Evolutionary conservation across 768 basidiomycete species (phyloP).

Genomic region (Boletus reticulatus): DNA sequence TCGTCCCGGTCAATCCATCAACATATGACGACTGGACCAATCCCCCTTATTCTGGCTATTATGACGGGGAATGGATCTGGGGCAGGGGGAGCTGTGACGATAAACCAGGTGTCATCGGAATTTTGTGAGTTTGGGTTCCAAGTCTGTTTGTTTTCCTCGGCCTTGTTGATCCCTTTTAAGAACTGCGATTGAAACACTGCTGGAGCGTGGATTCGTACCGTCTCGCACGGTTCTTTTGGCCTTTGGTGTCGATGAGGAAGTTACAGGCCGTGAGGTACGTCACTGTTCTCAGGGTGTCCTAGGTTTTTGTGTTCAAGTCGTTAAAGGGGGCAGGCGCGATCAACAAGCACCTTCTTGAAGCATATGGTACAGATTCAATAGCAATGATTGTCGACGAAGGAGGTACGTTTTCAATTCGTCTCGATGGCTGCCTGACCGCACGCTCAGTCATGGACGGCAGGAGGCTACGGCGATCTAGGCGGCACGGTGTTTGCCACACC

Average conservation of each 20-base stretch:
- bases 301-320: neutral
- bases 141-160: neutral
- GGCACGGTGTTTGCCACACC: slow-evolving; percentile 34
- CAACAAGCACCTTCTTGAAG: slow-evolving; percentile 37
- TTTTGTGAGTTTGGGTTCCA: slow-evolving; percentile 26
- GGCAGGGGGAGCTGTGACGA: slow-evolving; percentile 47
- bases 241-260: slow-evolving; percentile 47
- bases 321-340: slow-evolving; percentile 43
- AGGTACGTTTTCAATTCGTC: slow-evolving; percentile 26
- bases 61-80: slow-evolving; percentile 45
- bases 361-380: slow-evolving; percentile 47
- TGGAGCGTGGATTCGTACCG: slow-evolving; percentile 30
- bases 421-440: neutral
- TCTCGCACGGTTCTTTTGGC: slow-evolving; percentile 31
- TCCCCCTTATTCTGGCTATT: slow-evolving; percentile 50
- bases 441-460: slow-evolving; percentile 16
- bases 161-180: slow-evolving; percentile 9
- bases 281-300: too few relatives aligned
- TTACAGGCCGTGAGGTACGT: slow-evolving; percentile 38
- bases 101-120: slow-evolving; percentile 37
- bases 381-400: slow-evolving; percentile 60
- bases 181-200: slow-evolving; percentile 25
- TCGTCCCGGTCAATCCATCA: slow-evolving; percentile 48
- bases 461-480: slow-evolving; percentile 25
- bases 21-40: slow-evolving; percentile 46